A percentile compares a stretch with the other conserved stretches of the same genome.
These are phyloP conservation scores for Colletotrichum agaves DNA, from an alignment of 2,329 filamentous ascomycete genomes.

Conservation along the genomic window DNA sequence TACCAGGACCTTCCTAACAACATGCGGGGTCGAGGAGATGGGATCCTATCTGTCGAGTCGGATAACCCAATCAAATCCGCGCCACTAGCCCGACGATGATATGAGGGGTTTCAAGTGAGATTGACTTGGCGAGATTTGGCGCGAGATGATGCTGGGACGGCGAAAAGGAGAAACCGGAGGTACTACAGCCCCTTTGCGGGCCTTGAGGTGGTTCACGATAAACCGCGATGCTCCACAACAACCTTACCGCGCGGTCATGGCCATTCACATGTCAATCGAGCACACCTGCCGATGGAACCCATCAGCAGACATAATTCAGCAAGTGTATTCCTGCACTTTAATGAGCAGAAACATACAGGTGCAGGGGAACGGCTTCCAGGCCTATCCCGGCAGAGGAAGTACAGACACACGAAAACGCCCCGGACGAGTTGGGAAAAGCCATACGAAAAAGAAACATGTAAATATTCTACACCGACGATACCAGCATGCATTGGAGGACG, in stretches of 20 bases:
- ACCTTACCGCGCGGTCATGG: neutral
- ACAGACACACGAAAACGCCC: neutral
- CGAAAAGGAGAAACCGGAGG: neutral
- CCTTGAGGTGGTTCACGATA: neutral
- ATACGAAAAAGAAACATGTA: slow-evolving; percentile 28
- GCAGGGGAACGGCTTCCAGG: slow-evolving; percentile 9
- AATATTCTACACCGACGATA: slow-evolving; percentile 34
- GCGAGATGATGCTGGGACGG: neutral
- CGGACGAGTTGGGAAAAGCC: neutral
- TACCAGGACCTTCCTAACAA: slow-evolving; percentile 20
- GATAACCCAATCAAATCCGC: neutral
- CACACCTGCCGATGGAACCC: neutral
- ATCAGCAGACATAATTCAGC: slow-evolving; percentile 5
- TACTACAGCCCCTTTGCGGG: neutral
- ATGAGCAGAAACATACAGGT: neutral
- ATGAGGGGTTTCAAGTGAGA: neutral
- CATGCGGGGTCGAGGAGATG: slow-evolving; percentile 9
- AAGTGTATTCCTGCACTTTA: neutral
- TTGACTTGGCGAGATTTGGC: neutral
- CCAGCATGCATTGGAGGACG: slow-evolving; percentile 27
- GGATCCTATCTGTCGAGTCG: slow-evolving; percentile 3
- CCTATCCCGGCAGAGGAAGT: slow-evolving; percentile 1
- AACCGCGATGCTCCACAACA: neutral
- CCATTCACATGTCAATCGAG: neutral
- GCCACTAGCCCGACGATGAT: neutral